Conservation (phyloP, 148 eudicot species). For the Chenopodium quinoa region DNA sequence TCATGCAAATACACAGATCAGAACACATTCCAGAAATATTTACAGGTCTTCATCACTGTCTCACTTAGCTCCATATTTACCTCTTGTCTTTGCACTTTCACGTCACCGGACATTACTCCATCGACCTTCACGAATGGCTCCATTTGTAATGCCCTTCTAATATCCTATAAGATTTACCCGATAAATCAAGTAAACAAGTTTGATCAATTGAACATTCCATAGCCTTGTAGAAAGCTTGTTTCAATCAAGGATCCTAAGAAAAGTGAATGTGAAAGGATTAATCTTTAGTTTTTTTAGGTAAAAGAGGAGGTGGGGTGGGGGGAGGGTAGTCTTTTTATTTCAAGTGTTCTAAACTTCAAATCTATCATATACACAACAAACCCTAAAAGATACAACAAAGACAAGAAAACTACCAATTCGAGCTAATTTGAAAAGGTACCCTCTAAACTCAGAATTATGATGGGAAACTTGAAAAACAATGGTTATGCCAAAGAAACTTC, state of each 20-base stretch:
- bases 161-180: conserved; percentile 24
- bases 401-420: too few relatives aligned
- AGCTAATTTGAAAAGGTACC: too few relatives aligned
- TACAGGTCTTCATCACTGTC: background rate
- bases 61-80: conserved; percentile 19
- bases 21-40: background rate
- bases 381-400: too few relatives aligned
- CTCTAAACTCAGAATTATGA: too few relatives aligned
- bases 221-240: background rate
- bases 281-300: too few relatives aligned
- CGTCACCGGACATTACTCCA: conserved; percentile 37
- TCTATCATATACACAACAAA: too few relatives aligned
- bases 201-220: background rate
- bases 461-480: too few relatives aligned
- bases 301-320: too few relatives aligned
- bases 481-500: background rate
- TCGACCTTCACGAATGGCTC: conserved; percentile 40
- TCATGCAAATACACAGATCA: background rate
- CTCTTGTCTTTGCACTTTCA: conserved; percentile 36
- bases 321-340: too few relatives aligned
- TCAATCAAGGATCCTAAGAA: background rate
- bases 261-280: background rate
- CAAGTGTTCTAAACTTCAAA: too few relatives aligned
- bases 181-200: background rate
- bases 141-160: conserved; percentile 36